phyloP scores from a whole-genome alignment of 805 yeast genomes.

The Saccharomycopsis babjevae region DNA sequence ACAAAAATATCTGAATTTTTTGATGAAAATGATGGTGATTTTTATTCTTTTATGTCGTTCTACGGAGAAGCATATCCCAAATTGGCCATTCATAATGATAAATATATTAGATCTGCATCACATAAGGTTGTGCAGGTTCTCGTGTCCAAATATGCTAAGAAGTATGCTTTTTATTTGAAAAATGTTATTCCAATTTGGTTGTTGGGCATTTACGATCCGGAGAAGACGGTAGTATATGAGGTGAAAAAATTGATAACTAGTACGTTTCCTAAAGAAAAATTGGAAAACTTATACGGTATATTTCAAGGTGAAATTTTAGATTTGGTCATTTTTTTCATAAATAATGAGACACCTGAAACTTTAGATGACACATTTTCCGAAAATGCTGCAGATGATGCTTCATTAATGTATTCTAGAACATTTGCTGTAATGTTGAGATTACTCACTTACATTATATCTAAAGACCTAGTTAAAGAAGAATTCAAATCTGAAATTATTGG shows the following conservation, averaged over 20 bases:
- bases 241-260: conserved; percentile 2
- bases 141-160: conserved; percentile 6
- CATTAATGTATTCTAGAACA: conserved; percentile 6
- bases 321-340: conserved; percentile 5
- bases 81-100: conserved; percentile 15
- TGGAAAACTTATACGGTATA: conserved; percentile 1
- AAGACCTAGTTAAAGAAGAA: background rate
- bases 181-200: conserved; percentile 16
- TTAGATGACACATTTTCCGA: conserved; percentile 5
- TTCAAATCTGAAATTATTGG: background rate
- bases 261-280: conserved; percentile 10
- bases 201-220: conserved; percentile 13
- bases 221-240: conserved; percentile 7
- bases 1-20: conserved; percentile 3
- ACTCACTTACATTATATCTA: background rate
- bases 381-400: conserved; percentile 7
- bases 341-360: conserved; percentile 5
- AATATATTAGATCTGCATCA: conserved; percentile 6
- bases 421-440: conserved; percentile 2
- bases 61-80: conserved; percentile 13
- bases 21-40: background rate
- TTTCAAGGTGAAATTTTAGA: conserved; percentile 9
- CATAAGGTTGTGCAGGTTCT: conserved; percentile 7
- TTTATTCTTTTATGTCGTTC: conserved; percentile 7
- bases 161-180: conserved; percentile 4